phyloP scores from a whole-genome alignment of 2,329 filamentous ascomycete species.

The Helotiales sp. region DNA sequence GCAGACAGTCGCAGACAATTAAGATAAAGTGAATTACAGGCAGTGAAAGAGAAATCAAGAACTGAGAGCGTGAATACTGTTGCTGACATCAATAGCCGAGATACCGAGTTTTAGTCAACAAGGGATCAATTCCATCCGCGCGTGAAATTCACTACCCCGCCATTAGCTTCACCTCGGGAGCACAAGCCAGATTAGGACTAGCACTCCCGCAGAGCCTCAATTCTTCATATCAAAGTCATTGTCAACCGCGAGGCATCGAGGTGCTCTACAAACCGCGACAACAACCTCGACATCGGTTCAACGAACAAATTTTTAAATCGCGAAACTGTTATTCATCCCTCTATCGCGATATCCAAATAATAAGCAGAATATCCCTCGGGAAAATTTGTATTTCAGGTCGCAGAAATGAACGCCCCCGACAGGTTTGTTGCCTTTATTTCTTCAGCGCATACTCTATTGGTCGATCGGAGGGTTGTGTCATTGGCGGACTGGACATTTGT shows the following conservation, averaged over 20 bases:
- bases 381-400: slow-evolving; percentile 9
- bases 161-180: neutral
- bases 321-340: too few relatives aligned
- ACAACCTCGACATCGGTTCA: neutral
- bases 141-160: slow-evolving; percentile 7
- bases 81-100: neutral
- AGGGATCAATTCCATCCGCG: neutral
- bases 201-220: slow-evolving; percentile 34
- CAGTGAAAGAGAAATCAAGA: neutral
- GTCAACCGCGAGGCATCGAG: neutral
- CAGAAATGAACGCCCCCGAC: slow-evolving; percentile 58
- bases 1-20: neutral
- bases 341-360: neutral
- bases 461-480: neutral
- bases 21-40: neutral
- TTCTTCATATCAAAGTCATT: neutral
- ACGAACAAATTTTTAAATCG: neutral
- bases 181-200: slow-evolving; percentile 9
- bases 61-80: neutral
- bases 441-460: neutral
- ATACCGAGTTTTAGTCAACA: neutral
- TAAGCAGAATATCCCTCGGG: neutral
- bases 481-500: too few relatives aligned
- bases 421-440: slow-evolving; percentile 47
- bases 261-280: neutral